Evolutionary conservation across 495 filamentous ascomycete species (phyloP), one percentile per base, ranked within the genome.

Genomic region (Sordaria brevicollis): DNA sequence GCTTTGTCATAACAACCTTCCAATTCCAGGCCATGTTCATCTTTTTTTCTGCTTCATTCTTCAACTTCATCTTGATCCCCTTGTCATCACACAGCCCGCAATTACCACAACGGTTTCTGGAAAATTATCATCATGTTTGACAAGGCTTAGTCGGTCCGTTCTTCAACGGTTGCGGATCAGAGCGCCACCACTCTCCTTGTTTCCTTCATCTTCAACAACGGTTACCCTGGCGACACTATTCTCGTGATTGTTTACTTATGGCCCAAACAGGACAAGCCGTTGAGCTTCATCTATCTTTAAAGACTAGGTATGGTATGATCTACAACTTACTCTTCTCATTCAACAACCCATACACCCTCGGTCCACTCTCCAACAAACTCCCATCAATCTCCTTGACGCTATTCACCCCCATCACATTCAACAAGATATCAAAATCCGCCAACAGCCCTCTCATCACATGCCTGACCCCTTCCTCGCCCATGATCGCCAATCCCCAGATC

Each of bases 401-500:
- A 41, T 80, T 76, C 57, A 88, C 88, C 1, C 88, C 88, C 2
- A 83, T 76, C 65, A 89, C 75, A 1, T 84, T 82, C 87, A 89
- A 87, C 17, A 80, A 86, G 74, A 87, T 84, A 78, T 88, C 88
- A 11, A 89, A 74, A 74, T 90, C 88, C 13, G 88, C 87, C 49
- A 89, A 75, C 17, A 89, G 74, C 5, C 85, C 83, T 62, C 83
- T 81, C 35, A 90, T 70, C 3, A 90, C 86, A 67, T 87, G 81
- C 69, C 83, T 84, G 3, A 86, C 89, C 5, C 89, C 88, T 43
- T 83, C 77, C 69, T 86, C 81, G 9, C 89, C 89, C 35, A 81
- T 82, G 37, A 87, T 82, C 2, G 81, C 83, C 19, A 84, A 54
- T 2, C 82, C 84, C 67, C 83, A 86, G 8, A 84, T 79, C n/a